phyloP scores from a whole-genome alignment of 352 stramenopile species.

The Pythium dissimile region DNA sequence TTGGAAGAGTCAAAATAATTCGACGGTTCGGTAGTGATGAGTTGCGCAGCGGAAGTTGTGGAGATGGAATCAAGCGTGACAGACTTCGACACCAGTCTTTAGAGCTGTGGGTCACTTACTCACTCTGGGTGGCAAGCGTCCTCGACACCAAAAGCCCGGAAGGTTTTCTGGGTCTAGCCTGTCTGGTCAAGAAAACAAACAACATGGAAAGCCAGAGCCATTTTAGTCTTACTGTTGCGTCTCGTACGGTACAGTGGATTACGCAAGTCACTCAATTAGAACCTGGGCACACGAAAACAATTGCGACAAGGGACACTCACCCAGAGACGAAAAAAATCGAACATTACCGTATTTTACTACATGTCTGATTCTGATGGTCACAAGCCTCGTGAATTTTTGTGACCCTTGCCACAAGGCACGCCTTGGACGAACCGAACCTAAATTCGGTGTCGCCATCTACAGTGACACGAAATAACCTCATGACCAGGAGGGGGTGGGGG shows the following conservation, averaged over 20 bases:
- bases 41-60: too few relatives aligned
- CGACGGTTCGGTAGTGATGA: not conserved
- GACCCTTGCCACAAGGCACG: too few relatives aligned
- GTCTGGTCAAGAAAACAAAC: conserved; percentile 1
- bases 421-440: too few relatives aligned
- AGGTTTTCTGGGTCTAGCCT: conserved; percentile 11
- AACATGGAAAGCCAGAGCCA: conserved; percentile 18
- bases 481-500: too few relatives aligned
- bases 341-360: too few relatives aligned
- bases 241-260: conserved; percentile 14
- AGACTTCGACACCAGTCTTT: not conserved
- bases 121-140: not conserved
- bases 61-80: not conserved
- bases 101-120: too few relatives aligned
- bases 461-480: too few relatives aligned
- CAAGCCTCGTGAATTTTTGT: too few relatives aligned
- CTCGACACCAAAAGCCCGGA: conserved; percentile 21
- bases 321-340: too few relatives aligned
- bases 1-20: not conserved
- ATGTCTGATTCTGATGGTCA: not conserved
- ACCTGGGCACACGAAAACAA: conserved; percentile 4
- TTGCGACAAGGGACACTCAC: not conserved
- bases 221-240: conserved; percentile 15
- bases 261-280: conserved; percentile 4
- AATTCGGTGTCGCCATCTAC: too few relatives aligned